Evolutionary conservation across 2,329 filamentous ascomycete species (phyloP).

Genomic region (Cercospora canescens): DNA sequence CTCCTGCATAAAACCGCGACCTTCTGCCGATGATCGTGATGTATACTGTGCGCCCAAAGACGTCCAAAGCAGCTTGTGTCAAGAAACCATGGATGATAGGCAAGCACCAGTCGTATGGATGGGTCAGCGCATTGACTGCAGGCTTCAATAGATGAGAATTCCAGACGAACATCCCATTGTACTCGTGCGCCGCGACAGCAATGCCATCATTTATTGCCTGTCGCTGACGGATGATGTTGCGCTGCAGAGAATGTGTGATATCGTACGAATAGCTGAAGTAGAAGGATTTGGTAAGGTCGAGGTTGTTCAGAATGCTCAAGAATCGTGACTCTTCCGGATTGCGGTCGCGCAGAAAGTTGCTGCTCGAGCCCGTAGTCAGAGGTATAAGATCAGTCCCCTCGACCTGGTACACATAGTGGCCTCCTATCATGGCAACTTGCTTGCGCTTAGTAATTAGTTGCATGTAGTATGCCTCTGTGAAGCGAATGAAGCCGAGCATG

Average conservation of each 20-base stretch:
- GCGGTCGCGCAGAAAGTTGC: conserved; percentile 72
- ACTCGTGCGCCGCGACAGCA: conserved; percentile 59
- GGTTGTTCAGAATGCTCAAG: conserved; percentile 81
- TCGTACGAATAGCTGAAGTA: conserved; percentile 99
- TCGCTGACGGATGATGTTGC: conserved; percentile 84
- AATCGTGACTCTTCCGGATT: conserved; percentile 90
- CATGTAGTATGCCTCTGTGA: conserved; percentile 97
- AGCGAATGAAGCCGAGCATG: conserved; percentile 89
- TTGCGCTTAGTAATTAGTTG: conserved; percentile 92
- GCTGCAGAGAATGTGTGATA: conserved; percentile 85
- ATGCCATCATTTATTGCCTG: conserved; percentile 66
- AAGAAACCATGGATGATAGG: conserved; percentile 96
- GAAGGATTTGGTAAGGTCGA: conserved; percentile 88
- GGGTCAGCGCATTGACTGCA: conserved; percentile 67
- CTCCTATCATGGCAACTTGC: conserved; percentile 92
- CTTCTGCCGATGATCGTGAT: conserved; percentile 91
- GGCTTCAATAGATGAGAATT: conserved; percentile 86
- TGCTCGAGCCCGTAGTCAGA: conserved; percentile 68
- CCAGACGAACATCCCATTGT: conserved; percentile 98
- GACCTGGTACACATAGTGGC: conserved; percentile 93
- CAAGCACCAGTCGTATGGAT: conserved; percentile 92
- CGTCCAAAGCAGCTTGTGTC: conserved; percentile 72
- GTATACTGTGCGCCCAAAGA: conserved; percentile 86
- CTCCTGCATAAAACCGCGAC: conserved; percentile 91
- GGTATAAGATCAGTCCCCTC: conserved; percentile 91